Evolutionary conservation across 768 basidiomycete species (phyloP).

Genomic region (Cystofilobasidium bisporidii): DNA sequence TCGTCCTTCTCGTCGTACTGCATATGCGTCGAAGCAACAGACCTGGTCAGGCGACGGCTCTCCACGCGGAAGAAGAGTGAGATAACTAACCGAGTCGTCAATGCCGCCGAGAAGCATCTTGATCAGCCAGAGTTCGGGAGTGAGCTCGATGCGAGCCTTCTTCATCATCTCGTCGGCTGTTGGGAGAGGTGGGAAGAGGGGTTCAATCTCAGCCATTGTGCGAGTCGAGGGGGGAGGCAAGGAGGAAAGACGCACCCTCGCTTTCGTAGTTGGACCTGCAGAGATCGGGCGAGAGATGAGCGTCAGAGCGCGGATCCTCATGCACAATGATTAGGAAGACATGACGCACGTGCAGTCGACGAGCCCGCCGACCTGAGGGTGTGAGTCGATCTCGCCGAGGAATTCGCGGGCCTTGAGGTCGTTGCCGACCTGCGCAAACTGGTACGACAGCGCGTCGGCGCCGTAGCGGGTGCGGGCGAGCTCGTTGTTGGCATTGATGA

Average conservation of each 20-base stretch:
- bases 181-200: too few relatives aligned
- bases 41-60: neutral
- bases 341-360: slow-evolving; percentile 38
- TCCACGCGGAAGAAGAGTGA: too few relatives aligned
- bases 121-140: slow-evolving; percentile 40
- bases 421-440: slow-evolving; percentile 35
- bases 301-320: neutral
- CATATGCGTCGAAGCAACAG: neutral
- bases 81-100: too few relatives aligned
- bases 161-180: slow-evolving; percentile 25
- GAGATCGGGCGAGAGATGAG: neutral
- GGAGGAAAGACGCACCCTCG: too few relatives aligned
- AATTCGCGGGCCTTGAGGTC: slow-evolving; percentile 40
- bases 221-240: too few relatives aligned
- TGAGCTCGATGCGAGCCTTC: slow-evolving; percentile 30
- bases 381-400: slow-evolving; percentile 40
- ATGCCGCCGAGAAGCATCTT: slow-evolving; percentile 35
- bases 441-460: slow-evolving; percentile 40
- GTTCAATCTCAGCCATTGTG: too few relatives aligned
- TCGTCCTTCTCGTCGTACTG: slow-evolving; percentile 18
- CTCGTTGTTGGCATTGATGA: slow-evolving; percentile 1
- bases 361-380: slow-evolving; percentile 39
- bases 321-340: slow-evolving; percentile 34
- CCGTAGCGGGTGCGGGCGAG: slow-evolving; percentile 21
- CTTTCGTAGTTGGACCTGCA: slow-evolving; percentile 12